Base-by-base conservation (phyloP, 768 basidiomycete genomes). In the Mycena venus region DNA sequence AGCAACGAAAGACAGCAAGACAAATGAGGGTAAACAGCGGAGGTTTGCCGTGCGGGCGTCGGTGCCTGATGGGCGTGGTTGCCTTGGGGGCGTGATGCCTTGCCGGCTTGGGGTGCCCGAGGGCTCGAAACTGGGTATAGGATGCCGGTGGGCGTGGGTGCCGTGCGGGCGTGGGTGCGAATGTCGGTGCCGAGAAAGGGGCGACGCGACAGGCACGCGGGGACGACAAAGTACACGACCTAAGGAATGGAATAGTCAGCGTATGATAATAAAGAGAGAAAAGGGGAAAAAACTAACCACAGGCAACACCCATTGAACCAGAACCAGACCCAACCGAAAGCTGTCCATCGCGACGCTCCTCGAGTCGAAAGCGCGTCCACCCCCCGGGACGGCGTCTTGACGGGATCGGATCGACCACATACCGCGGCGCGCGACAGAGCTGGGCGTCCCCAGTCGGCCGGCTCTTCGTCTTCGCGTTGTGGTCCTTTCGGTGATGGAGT, bases 321-420 rank as follows among this genome's bases (percentile, higher is more conserved):
- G 32, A 29, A 60, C n/a, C 34, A 29, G 17, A 34, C 63, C 64
- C 63, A 66, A 4, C 49, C 7, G 40, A 36, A 55, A 51, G n/a
- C 65, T 53, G 60, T 65, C 29, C 64, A 49, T 38, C 64, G 7
- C 6, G 47, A 72, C 58, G 64, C 56, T 19, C 49, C 71, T 3
- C 70, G 70, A 71, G 62, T 64, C 53, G 70, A 71, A 64, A 44
- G 59, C 34, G 59, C 68, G 68, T 60, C 68, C 58, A 9, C 59
- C 69, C 69, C 51, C 49, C 40, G 53, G n/a, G 38, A 55, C 70
- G 15, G 62, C 51, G 63, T 65, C 31, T 63, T 66, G 63, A 44
- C 25, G 70, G 53, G 69, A n/a, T 63, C 40, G 69, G 27, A 23
- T 31, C 69, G 7, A 56, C 61, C 69, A 55, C 69, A n/a, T 56